These are phyloP conservation scores for Gillenia trifoliata DNA, from an alignment of 306 rosid genomes.

Conservation along the genomic window DNA sequence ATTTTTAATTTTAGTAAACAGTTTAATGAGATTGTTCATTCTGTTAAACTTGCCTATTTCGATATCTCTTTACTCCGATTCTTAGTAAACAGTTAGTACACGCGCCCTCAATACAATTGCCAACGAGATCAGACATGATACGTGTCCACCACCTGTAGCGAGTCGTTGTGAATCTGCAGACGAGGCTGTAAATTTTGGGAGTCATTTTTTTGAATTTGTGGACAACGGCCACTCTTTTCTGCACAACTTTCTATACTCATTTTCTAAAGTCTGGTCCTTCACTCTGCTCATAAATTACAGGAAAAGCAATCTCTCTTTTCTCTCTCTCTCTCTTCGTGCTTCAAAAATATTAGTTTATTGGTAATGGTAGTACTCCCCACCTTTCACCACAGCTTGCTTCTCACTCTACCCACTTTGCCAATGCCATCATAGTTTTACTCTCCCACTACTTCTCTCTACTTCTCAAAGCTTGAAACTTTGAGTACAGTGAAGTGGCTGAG, in stretches of 20 bases:
- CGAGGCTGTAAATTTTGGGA: neutral
- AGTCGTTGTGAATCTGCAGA: neutral
- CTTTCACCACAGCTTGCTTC: slow-evolving; percentile 20
- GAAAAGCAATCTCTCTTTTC: slow-evolving; percentile 23
- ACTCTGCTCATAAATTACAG: slow-evolving; percentile 20
- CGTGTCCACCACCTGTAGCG: neutral
- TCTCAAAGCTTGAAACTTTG: neutral
- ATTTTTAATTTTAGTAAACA: too few relatives aligned
- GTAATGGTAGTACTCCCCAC: slow-evolving; percentile 15
- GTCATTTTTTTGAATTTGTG: slow-evolving; percentile 17
- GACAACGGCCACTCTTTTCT: slow-evolving; percentile 18
- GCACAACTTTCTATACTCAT: slow-evolving; percentile 24
- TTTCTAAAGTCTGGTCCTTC: slow-evolving; percentile 40
- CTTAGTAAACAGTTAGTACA: too few relatives aligned
- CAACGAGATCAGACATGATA: neutral
- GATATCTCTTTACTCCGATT: too few relatives aligned
- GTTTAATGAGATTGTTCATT: too few relatives aligned
- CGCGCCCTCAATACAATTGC: too few relatives aligned
- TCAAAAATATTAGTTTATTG: slow-evolving; percentile 29
- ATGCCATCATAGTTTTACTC: slow-evolving; percentile 14
- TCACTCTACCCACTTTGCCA: slow-evolving; percentile 20
- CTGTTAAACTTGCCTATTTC: too few relatives aligned
- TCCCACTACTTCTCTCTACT: neutral
- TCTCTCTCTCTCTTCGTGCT: slow-evolving; percentile 32
- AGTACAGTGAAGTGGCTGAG: neutral